These are phyloP conservation scores for Phaeosphaeriaceae sp. DNA, from an alignment of 2,329 filamentous ascomycete species.

Conservation along the genomic window DNA sequence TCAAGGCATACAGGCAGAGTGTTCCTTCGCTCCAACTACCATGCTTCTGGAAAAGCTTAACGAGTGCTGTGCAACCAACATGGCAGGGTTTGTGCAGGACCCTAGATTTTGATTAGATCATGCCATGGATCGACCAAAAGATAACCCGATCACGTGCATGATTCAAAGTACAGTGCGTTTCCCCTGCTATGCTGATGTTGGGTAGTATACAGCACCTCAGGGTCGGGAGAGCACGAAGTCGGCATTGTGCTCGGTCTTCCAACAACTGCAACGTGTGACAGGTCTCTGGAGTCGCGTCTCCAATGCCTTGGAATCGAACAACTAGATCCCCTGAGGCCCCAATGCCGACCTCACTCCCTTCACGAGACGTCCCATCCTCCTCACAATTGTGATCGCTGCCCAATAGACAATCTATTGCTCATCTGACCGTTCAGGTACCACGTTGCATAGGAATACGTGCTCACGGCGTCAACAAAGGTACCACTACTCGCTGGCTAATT, in stretches of 20 bases:
- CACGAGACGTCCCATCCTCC: not conserved
- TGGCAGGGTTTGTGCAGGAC: not conserved
- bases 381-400: not conserved
- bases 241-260: not conserved
- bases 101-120: constrained; percentile 1
- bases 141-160: not conserved
- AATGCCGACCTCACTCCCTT: not conserved
- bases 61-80: constrained; percentile 7
- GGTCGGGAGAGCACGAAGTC: not conserved
- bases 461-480: not conserved
- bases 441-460: not conserved
- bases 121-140: not conserved
- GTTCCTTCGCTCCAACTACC: constrained; percentile 16
- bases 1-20: constrained; percentile 4
- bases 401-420: not conserved
- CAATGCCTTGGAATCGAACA: not conserved
- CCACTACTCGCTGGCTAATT: not conserved
- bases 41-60: constrained; percentile 22
- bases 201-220: constrained; percentile 1
- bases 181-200: not conserved
- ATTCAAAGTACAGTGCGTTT: not conserved
- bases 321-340: not conserved
- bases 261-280: not conserved
- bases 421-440: not conserved
- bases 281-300: not conserved